Evolutionary conservation across 192 early-diverging fungal genomes (phyloP), one percentile per base, ranked within the genome.

Genomic region (Coemansia sp.): DNA sequence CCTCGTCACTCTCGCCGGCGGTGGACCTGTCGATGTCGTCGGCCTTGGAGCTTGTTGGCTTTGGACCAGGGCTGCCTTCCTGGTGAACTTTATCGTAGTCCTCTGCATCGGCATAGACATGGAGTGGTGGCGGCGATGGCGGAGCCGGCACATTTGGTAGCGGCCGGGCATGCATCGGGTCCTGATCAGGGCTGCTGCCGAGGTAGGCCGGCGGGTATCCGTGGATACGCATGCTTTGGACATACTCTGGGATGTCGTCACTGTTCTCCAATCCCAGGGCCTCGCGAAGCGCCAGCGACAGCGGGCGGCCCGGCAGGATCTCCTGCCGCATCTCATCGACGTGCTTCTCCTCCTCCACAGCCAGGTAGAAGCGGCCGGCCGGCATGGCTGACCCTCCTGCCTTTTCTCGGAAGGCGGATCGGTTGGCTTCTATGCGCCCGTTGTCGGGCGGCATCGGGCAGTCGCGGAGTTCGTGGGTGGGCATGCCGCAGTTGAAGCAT

Each of bases 191-290:
- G 4, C 39, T 22, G 31, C 17, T 39, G 20, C 68, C 68, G 14
- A 72, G 30, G 23, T 72, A 72, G 10, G 62, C 68, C 0, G 68
- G 62, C 41, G 68, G 68, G 27, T 72, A 72, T 8, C 68, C 68
- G 30, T 52, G 36, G 10, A 27, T 34, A 18, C 57, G 54, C 53
- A 72, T 72, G 30, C 62, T 60, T 14, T 53, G 35, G 9, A 72
- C 21, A 12, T 60, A 72, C 19, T 51, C 53, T 3, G 68, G 62
- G n/a, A 63, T 41, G 7, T 61, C 56, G 23, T 44, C 41, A 0
- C 50, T 50, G 7, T 16, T 3, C 38, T 53, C 36, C 36, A 72
- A 33, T 3, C 47, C 68, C 21, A 72, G 32, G 5, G 68, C 68
- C 32, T 54, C 45, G 8, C 54, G 28, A 3, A 72, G 57, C 19